Evolutionary conservation across 768 basidiomycete genomes (phyloP), one percentile per base, ranked within the genome.

Genomic region (Phlebiopsis gigantea): DNA sequence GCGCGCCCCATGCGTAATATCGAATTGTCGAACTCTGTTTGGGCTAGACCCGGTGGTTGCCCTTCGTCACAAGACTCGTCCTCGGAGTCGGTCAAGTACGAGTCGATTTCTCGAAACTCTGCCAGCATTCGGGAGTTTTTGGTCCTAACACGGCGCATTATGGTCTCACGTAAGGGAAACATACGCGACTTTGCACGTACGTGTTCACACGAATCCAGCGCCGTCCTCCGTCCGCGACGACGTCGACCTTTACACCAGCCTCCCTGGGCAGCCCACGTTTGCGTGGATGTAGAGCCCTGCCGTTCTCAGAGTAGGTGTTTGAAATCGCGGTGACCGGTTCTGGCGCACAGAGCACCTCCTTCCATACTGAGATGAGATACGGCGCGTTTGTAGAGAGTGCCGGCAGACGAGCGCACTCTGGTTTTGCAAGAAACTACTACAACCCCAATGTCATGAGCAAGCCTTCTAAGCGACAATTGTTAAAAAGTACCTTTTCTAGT

Each of bases 141-240:
- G 9, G 87, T 81, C 9, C 91, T 94, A 62, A 0, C 34, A 44
- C 4, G 8, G 25, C 15, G 17, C 25, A 54, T 30, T 15, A 48
- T 19, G 15, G 19, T 9, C 39, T 19, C 26, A n/a, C 43, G 5
- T 19, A 28, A 25, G 25, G 26, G 26, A 10, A 4, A 41, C 2
- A 6, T 9, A 22, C 30, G 9, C 42, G 24, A 14, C 2, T 14
- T 46, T 12, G n/a, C 15, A 81, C 87, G 66, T 66, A 92, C 92
- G 92, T 93, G 71, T 93, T 94, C 31, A 94, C 80, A 62, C 91
- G 80, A 41, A 91, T 84, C 93, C 93, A 96, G 2, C 75, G 72
- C 22, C 78, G 73, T 1, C 93, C 92, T 43, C 83, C 80, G 21
- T 88, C 82, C 1, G 85, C 85, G 14, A 93, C 83, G 14, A 94